Conservation (phyloP, 805 yeast species). For the Teunomyces kruisii region DNA sequence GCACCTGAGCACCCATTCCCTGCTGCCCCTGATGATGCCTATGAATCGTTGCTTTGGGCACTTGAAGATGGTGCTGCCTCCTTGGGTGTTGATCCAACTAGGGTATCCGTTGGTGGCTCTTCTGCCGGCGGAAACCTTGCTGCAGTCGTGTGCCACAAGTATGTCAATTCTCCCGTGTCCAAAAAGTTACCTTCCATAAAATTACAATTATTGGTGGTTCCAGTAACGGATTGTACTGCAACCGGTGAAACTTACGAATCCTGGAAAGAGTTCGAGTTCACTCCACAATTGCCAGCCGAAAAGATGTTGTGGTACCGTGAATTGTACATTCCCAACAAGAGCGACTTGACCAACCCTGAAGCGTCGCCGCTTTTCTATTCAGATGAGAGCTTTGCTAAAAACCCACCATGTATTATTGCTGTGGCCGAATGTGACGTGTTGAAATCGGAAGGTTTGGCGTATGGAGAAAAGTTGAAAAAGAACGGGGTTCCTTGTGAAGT, state of each 20-base stretch:
- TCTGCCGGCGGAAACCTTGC: slow-evolving; percentile 47
- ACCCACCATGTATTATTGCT: slow-evolving; percentile 43
- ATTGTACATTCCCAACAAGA: slow-evolving; percentile 37
- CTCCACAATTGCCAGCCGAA: slow-evolving; percentile 45
- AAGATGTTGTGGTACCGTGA: slow-evolving; percentile 48
- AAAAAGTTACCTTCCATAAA: slow-evolving; percentile 30
- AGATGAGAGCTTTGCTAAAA: slow-evolving; percentile 35
- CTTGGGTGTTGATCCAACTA: slow-evolving; percentile 27
- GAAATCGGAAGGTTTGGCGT: slow-evolving; percentile 44
- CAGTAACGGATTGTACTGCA: slow-evolving; percentile 46
- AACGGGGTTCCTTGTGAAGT: slow-evolving; percentile 37
- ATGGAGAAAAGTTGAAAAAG: slow-evolving; percentile 35
- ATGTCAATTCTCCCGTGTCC: slow-evolving; percentile 22
- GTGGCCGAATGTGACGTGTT: slow-evolving; percentile 47
- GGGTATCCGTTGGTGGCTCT: slow-evolving; percentile 44
- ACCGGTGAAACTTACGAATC: slow-evolving; percentile 31
- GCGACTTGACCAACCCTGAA: slow-evolving; percentile 26
- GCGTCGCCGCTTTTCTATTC: slow-evolving; percentile 44
- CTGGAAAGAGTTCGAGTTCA: slow-evolving; percentile 37
- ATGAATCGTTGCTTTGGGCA: slow-evolving; percentile 31
- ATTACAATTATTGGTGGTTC: slow-evolving; percentile 44
- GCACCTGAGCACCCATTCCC: slow-evolving; percentile 54
- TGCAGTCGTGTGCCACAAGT: slow-evolving; percentile 36
- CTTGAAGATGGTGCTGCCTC: slow-evolving; percentile 16
- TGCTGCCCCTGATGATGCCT: slow-evolving; percentile 47